Evolutionary conservation across 305 asterid species (phyloP).

Genomic region (Andrographis paniculata): DNA sequence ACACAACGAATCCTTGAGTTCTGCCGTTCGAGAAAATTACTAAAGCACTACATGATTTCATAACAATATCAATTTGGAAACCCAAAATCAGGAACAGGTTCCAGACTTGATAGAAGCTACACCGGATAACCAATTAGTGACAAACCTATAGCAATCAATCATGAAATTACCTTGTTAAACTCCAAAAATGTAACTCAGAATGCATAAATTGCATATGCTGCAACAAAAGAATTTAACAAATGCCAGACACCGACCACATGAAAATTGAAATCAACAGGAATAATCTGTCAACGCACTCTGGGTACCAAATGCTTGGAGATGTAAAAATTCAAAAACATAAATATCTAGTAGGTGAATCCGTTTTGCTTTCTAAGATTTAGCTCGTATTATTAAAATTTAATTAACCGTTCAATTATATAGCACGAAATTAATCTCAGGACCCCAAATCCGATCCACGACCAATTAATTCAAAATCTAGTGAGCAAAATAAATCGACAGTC

Average conservation of each 20-base stretch:
- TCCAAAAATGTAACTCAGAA: slow-evolving; percentile 7
- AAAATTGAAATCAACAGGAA: too few species aligned
- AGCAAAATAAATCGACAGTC: slow-evolving; percentile 12
- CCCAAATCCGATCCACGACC: neutral
- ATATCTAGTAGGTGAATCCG: too few species aligned
- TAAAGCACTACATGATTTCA: too few species aligned
- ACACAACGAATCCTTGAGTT: too few species aligned
- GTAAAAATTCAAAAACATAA: too few species aligned
- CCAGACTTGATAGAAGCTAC: neutral
- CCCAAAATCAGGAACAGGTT: neutral
- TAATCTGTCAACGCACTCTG: too few species aligned
- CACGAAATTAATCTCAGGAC: neutral
- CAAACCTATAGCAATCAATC: neutral
- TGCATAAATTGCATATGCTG: neutral
- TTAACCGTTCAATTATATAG: neutral
- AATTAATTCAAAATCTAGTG: slow-evolving; percentile 11
- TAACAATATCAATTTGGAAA: too few species aligned
- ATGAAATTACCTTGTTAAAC: neutral
- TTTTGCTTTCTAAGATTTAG: too few species aligned
- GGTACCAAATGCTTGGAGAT: slow-evolving; percentile 2
- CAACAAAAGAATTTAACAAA: slow-evolving; percentile 1
- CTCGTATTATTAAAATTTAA: too few species aligned
- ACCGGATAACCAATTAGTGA: neutral
- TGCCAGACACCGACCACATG: slow-evolving; percentile 8
- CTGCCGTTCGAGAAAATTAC: too few species aligned